Conservation (phyloP, 192 early-diverging fungal species). For the Backusella macrospora region DNA sequence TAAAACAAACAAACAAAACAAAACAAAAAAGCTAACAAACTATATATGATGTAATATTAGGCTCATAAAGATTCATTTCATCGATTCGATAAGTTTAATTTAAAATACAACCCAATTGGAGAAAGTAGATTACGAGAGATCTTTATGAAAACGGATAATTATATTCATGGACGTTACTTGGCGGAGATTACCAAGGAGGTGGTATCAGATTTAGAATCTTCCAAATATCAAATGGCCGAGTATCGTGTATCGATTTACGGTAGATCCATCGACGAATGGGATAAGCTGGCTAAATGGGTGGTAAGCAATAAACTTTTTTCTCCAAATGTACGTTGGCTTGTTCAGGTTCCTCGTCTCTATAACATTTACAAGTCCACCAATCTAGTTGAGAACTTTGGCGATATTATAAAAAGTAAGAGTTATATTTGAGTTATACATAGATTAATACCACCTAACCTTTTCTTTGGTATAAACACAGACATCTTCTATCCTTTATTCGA, state of each 20-base stretch:
- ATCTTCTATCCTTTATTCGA: conserved; percentile 91
- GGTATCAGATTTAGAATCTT: conserved; percentile 83
- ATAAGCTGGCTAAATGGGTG: conserved; percentile 92
- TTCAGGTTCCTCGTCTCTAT: conserved; percentile 93
- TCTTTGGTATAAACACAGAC: conserved; percentile 45
- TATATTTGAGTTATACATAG: too few relatives aligned
- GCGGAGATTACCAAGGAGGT: conserved; percentile 95
- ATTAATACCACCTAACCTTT: too few relatives aligned
- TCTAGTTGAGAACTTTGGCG: conserved; percentile 70
- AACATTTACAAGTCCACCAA: conserved; percentile 76
- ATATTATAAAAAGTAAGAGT: conserved; percentile 70
- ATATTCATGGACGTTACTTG: conserved; percentile 81
- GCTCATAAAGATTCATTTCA: conserved; percentile 95
- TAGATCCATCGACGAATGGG: conserved; percentile 83
- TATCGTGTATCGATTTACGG: conserved; percentile 96
- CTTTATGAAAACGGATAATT: conserved; percentile 96
- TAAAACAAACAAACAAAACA: not conserved
- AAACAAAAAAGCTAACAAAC: not conserved
- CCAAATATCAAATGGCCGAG: conserved; percentile 95
- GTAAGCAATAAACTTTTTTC: conserved; percentile 90
- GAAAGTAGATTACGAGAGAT: conserved; percentile 94
- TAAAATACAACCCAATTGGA: conserved; percentile 95
- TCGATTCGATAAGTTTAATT: conserved; percentile 96
- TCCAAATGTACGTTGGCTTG: conserved; percentile 93
- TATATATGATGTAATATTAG: not conserved